phyloP scores from a whole-genome alignment of 164 flowering plant species.

The Macadamia integrifolia region DNA sequence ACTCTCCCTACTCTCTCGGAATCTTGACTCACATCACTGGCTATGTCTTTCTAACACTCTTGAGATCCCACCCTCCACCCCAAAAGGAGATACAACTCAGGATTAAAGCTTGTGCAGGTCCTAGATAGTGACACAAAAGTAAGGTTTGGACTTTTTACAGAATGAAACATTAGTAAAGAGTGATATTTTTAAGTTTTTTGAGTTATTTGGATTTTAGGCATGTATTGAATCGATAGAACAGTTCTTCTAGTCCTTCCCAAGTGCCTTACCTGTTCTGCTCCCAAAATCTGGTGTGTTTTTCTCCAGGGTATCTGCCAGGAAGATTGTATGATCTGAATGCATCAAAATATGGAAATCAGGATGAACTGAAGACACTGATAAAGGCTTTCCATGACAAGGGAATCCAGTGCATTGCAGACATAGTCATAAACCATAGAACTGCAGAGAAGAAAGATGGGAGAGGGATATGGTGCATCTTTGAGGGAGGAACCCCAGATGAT shows the following conservation, averaged over 20 bases:
- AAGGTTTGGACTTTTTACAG: no score
- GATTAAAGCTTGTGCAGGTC: neutral
- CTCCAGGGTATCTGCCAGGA: constrained; percentile 72
- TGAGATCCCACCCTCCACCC: neutral
- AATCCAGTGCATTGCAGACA: constrained; percentile 62
- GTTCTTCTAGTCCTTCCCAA: neutral
- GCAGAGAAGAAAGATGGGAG: constrained; percentile 56
- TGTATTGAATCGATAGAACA: neutral
- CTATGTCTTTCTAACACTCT: neutral
- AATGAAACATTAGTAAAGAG: no score
- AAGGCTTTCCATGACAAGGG: constrained; percentile 39
- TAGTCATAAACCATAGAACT: constrained; percentile 75
- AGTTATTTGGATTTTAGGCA: no score
- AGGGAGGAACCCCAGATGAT: constrained; percentile 69
- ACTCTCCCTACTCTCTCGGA: no score
- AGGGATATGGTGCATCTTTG: constrained; percentile 67
- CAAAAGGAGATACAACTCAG: neutral
- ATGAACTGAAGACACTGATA: constrained; percentile 42
- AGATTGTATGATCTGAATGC: constrained; percentile 68
- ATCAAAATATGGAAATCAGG: constrained; percentile 54
- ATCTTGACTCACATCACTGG: neutral
- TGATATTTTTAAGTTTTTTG: no score
- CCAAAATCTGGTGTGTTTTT: neutral
- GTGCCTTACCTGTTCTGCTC: neutral
- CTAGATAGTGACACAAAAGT: neutral